phyloP scores from a whole-genome alignment of 495 filamentous ascomycete species.

The Cercophora samala region DNA sequence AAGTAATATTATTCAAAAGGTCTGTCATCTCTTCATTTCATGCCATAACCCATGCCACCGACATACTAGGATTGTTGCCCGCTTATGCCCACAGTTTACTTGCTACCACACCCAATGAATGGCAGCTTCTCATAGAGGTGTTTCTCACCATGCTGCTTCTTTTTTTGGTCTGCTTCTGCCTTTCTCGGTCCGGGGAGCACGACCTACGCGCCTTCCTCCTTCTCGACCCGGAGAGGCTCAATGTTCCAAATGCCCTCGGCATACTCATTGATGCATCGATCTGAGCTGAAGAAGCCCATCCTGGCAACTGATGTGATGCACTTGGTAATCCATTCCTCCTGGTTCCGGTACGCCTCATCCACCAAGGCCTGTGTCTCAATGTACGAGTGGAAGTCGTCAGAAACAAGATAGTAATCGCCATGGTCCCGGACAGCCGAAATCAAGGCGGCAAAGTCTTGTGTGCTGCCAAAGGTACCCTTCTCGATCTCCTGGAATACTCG shows the following conservation, averaged over 20 bases:
- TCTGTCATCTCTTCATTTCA: not conserved
- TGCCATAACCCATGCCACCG: not conserved
- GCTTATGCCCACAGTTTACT: not conserved
- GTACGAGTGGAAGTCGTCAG: conserved; percentile 94
- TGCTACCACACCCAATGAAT: not conserved
- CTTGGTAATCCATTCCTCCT: conserved; percentile 89
- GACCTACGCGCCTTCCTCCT: conserved; percentile 1
- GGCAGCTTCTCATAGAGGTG: not conserved
- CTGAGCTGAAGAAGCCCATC: conserved; percentile 97
- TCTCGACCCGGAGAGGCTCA: conserved; percentile 61
- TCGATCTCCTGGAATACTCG: conserved; percentile 83
- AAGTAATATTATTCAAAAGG: not conserved
- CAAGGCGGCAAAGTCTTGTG: conserved; percentile 70
- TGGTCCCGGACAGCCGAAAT: conserved; percentile 82
- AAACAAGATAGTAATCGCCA: conserved; percentile 95
- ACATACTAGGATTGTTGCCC: not conserved
- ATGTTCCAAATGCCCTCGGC: conserved; percentile 96
- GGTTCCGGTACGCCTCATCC: conserved; percentile 84
- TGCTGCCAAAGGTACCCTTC: conserved; percentile 71
- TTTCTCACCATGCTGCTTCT: conserved; percentile 2
- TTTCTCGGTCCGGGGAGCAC: not conserved
- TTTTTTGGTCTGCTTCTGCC: not conserved
- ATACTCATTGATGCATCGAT: conserved; percentile 97
- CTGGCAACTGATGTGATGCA: conserved; percentile 77
- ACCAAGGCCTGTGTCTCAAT: conserved; percentile 83